Conservation (phyloP, 148 eudicot genomes). For the Chenopodium suecicum region DNA sequence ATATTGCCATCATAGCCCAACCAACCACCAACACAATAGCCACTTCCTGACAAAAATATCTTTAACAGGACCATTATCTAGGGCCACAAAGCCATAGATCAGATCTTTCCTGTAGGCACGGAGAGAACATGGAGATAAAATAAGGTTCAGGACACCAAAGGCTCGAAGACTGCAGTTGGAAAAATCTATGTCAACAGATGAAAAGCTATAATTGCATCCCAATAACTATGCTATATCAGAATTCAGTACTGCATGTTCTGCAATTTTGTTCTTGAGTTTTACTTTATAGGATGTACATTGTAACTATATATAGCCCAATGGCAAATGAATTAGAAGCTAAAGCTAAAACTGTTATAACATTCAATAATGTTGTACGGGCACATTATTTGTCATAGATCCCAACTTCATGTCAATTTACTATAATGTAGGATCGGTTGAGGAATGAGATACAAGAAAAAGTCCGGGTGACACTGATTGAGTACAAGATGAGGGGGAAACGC, state of each 20-base stretch:
- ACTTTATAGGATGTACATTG: no score
- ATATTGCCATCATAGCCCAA: not conserved
- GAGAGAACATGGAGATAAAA: not conserved
- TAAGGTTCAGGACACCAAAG: not conserved
- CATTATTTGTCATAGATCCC: no score
- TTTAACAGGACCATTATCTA: not conserved
- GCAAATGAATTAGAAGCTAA: not conserved
- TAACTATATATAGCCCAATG: not conserved
- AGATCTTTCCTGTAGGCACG: not conserved
- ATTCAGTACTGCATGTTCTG: not conserved
- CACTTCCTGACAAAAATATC: not conserved
- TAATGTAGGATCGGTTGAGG: no score
- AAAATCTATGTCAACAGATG: not conserved
- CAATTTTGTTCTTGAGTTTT: no score
- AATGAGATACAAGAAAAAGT: no score
- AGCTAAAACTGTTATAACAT: no score
- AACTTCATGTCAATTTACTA: no score
- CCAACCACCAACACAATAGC: not conserved
- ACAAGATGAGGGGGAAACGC: no score
- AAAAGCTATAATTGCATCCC: not conserved
- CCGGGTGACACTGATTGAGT: no score
- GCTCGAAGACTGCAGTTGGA: not conserved
- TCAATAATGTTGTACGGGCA: not conserved
- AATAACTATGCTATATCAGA: not conserved
- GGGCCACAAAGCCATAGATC: not conserved